Base-by-base conservation (phyloP, 2,329 filamentous ascomycete genomes). In the Nannizzia gypsea region DNA sequence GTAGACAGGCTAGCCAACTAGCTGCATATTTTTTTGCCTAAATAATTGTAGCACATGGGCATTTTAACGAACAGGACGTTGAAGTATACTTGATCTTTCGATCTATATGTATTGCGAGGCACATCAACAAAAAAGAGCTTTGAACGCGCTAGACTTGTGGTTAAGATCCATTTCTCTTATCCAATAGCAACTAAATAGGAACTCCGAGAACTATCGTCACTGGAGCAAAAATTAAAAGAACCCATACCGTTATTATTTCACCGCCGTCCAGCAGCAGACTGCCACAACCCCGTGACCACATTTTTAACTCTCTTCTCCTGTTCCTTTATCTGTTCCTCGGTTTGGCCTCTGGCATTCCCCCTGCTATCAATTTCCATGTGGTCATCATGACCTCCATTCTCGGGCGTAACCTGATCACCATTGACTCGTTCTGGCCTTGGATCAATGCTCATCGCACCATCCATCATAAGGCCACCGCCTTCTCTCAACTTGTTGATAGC, bases 401-500 rank as follows among this genome's bases (percentile, higher is more conserved):
- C 74, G 48, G 74, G 72, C 50, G 72, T 64, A 34, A 77, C 72
- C 40, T 76, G 71, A 61, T 70, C 73, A 1, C 76, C 76, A 63
- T 76, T 72, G 20, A 77, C 76, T 24, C 69, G 70, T 62, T 77
- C 75, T 2, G 74, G 75, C 60, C 75, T 77, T 2, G 83, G 83
- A 64, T 84, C 80, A 57, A 78, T 74, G 50, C 79, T 81, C 70
- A 79, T 76, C 3, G 79, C 78, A 3, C 82, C 83, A 60, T 85
- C 82, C 81, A 83, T 83, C 78, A 84, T 83, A 42, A 82, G 77
- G 9, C 80, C 80, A 31, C 81, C 80, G 28, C 82, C 83, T 44
- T 84, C 83, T 63, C 83, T 76, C 13, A 86, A 72, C 70, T 86
- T 85, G 68, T 86, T 86, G 70, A 86, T 86, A 1, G 83, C 83